A percentile compares a stretch with the other conserved stretches of the same genome.
These are phyloP conservation scores for Bathelium albidoporum DNA, from an alignment of 495 filamentous ascomycete species.

Conservation along the genomic window DNA sequence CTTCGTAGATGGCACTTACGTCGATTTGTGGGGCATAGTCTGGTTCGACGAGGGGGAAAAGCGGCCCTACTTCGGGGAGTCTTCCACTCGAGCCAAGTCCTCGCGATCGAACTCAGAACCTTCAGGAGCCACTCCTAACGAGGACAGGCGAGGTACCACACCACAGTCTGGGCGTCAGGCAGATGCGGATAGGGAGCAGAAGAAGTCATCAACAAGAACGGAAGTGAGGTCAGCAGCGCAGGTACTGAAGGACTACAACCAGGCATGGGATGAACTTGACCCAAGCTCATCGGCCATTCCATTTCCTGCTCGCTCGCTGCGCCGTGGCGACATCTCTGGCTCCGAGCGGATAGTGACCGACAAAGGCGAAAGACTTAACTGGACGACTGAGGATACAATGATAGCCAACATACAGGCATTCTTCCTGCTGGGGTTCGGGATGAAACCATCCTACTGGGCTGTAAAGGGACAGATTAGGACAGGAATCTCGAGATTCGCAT, in stretches of 20 bases:
- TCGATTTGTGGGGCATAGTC: not conserved
- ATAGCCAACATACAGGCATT: not conserved
- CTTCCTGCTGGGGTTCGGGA: not conserved
- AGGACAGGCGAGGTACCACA: not conserved
- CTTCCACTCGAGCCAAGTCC: not conserved
- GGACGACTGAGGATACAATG: not conserved
- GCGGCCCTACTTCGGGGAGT: not conserved
- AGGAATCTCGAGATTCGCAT: not conserved
- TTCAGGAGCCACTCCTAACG: too few species aligned
- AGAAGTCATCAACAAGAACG: not conserved
- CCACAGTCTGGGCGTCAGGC: not conserved
- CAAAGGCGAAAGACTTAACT: not conserved
- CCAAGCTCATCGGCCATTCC: not conserved
- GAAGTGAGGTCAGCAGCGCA: not conserved
- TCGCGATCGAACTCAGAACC: not conserved
- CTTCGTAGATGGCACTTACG: not conserved
- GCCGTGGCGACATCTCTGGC: not conserved
- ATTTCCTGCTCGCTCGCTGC: not conserved
- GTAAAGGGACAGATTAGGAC: not conserved
- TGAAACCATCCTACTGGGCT: not conserved
- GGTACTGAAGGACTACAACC: not conserved
- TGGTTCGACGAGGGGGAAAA: not conserved
- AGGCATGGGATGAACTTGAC: not conserved
- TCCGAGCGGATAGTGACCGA: not conserved
- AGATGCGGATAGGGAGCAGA: not conserved